phyloP scores from a whole-genome alignment of 2,329 filamentous ascomycete species.

The Sarocladium kiliense region DNA sequence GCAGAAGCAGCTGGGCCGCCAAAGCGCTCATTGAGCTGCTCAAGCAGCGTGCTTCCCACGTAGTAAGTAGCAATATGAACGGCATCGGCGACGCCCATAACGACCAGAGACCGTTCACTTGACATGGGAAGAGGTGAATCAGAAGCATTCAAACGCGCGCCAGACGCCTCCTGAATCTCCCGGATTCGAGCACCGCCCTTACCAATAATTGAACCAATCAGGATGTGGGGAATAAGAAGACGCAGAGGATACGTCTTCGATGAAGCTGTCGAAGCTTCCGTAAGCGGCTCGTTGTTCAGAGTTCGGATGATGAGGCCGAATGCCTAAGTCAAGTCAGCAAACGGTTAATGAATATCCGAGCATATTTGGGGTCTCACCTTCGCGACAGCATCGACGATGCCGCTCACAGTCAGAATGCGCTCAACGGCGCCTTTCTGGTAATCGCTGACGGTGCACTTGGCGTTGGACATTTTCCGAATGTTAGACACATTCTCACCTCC shows the following conservation, averaged over 20 bases:
- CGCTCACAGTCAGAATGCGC: constrained; percentile 95
- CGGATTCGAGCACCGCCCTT: constrained; percentile 94
- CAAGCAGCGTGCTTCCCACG: constrained; percentile 93
- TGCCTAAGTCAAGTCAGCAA: constrained; percentile 49
- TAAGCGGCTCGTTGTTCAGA: constrained; percentile 91
- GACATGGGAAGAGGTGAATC: constrained; percentile 92
- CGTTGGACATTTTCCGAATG: constrained; percentile 89
- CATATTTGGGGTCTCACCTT: constrained; percentile 60
- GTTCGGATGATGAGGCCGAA: constrained; percentile 98
- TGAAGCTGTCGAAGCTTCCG: constrained; percentile 80
- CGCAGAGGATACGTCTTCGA: constrained; percentile 97
- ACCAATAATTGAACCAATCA: constrained; percentile 98
- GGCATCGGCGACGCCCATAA: constrained; percentile 95
- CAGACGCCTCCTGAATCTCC: constrained; percentile 97
- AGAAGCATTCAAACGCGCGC: constrained; percentile 92
- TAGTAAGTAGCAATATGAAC: constrained; percentile 99
- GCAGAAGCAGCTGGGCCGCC: constrained; percentile 95
- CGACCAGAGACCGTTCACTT: constrained; percentile 94
- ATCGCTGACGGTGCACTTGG: constrained; percentile 98
- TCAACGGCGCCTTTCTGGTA: constrained; percentile 96
- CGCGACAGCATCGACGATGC: constrained; percentile 90
- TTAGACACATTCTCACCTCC: constrained; percentile 97
- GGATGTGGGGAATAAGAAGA: constrained; percentile 89
- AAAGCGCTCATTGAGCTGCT: constrained; percentile 95
- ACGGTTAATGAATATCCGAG: no score